phyloP scores from a whole-genome alignment of 306 rosid species.

The Hippophae tibetana region DNA sequence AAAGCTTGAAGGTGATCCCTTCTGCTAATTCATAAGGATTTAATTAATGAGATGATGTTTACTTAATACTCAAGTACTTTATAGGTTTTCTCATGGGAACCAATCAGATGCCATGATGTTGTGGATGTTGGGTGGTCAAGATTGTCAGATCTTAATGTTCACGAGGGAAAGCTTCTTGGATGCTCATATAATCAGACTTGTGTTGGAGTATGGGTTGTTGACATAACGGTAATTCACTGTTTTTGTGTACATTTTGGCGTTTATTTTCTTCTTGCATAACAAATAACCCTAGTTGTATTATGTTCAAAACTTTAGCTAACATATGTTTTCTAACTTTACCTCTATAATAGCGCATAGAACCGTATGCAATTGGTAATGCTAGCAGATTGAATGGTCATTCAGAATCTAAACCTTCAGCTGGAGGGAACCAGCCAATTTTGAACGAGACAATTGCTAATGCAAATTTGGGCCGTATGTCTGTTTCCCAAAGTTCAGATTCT shows the following conservation, averaged over 20 bases:
- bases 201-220: slow-evolving; percentile 99
- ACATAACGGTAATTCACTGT: slow-evolving; percentile 63
- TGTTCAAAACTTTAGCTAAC: neutral
- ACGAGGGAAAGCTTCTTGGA: slow-evolving; percentile 97
- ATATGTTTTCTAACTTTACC: slow-evolving; percentile 16
- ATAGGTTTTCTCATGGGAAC: slow-evolving; percentile 96
- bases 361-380: slow-evolving; percentile 52
- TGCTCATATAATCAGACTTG: slow-evolving; percentile 97
- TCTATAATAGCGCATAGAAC: slow-evolving; percentile 78
- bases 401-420: slow-evolving; percentile 57
- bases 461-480: slow-evolving; percentile 43
- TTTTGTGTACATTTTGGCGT: neutral
- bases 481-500: slow-evolving; percentile 74
- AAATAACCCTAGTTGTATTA: slow-evolving; percentile 2
- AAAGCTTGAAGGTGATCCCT: slow-evolving; percentile 79
- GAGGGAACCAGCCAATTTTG: slow-evolving; percentile 52
- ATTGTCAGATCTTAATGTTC: slow-evolving; percentile 93
- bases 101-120: slow-evolving; percentile 77
- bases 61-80: slow-evolving; percentile 12
- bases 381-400: slow-evolving; percentile 65
- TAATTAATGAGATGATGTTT: slow-evolving; percentile 14
- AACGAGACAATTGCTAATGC: slow-evolving; percentile 59
- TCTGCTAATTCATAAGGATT: slow-evolving; percentile 16
- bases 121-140: slow-evolving; percentile 98
- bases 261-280: slow-evolving; percentile 1